These are phyloP conservation scores for Annulohypoxylon maeteangense DNA, from an alignment of 495 filamentous ascomycete genomes.

Conservation along the genomic window DNA sequence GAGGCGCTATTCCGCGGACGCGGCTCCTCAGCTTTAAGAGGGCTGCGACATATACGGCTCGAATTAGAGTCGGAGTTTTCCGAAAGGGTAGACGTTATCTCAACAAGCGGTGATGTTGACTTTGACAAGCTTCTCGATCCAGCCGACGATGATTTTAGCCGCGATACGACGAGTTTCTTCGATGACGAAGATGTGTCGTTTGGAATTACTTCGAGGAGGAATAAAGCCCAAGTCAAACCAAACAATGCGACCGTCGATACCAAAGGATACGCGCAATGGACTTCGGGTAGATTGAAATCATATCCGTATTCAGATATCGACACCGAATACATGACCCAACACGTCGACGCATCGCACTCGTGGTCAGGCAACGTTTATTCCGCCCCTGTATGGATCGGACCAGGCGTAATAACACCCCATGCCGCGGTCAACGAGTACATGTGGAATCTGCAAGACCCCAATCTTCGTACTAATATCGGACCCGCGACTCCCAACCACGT, in stretches of 20 bases:
- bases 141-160: constrained; percentile 44
- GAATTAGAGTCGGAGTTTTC: constrained; percentile 53
- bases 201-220: constrained; percentile 13
- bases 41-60: constrained; percentile 56
- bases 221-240: not conserved
- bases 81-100: constrained; percentile 34
- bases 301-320: constrained; percentile 41
- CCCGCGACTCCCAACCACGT: constrained; percentile 56
- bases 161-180: constrained; percentile 42
- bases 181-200: constrained; percentile 35
- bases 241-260: not conserved
- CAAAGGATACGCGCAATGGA: constrained; percentile 29
- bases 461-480: constrained; percentile 40
- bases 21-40: constrained; percentile 46
- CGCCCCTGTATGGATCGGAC: constrained; percentile 53
- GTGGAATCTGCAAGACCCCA: constrained; percentile 46
- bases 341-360: constrained; percentile 29
- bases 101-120: constrained; percentile 36
- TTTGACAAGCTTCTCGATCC: constrained; percentile 46
- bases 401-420: constrained; percentile 35
- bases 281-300: constrained; percentile 42
- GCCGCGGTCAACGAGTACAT: constrained; percentile 54
- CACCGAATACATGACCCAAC: constrained; percentile 37
- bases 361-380: constrained; percentile 44
- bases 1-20: constrained; percentile 13